Evolutionary conservation across 306 rosid genomes (phyloP), one percentile per base, ranked within the genome.

Genomic region (Nissolia schottii): DNA sequence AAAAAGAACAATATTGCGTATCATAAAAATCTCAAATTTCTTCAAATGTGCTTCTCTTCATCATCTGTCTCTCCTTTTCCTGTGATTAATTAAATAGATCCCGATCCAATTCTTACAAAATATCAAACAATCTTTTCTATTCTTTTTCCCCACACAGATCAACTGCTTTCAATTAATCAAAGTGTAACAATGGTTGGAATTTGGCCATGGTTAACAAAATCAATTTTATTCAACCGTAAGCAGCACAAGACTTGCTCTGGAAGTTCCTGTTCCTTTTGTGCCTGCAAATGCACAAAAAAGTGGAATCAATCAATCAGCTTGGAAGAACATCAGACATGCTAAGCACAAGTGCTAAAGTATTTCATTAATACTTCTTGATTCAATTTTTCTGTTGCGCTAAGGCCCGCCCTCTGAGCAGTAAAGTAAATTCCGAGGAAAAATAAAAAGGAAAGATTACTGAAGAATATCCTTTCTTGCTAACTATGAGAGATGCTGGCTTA

Each of bases 181-280:
- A 62, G 31, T 5, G 85, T 74, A 31, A 91, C 77, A 51, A 93
- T 75, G 55, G 94, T 86, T n/a, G 97, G 95, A 75, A 93, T 86
- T 83, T 87, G 96, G 4, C 98, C 96, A 32, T 66, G 82, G 83
- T 93, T 91, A 34, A 86, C 89, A 32, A 93, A 85, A 64, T 91
- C 96, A 58, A 91, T 71, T 85, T 87, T 89, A 29, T 93, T 91
- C 90, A 93, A 75, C 1, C 96, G 61, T 79, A 89, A 49, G 60
- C 97, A 91, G 71, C 98, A 91, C 71, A 93, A 60, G 13, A 91
- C 96, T 80, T 91, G 71, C 67, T 93, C 98, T 0, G 98, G 98
- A 73, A 93, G 74, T 78, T 93, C 97, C 80, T 93, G 97, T 71
- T 74, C 80, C 50, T 93, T 93, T 77, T 91, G 97, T 80, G 98